A percentile compares a stretch with the other conserved stretches of the same genome.
phyloP scores from a whole-genome alignment of 164 flowering plant species.

The Pachysandra terminalis region DNA sequence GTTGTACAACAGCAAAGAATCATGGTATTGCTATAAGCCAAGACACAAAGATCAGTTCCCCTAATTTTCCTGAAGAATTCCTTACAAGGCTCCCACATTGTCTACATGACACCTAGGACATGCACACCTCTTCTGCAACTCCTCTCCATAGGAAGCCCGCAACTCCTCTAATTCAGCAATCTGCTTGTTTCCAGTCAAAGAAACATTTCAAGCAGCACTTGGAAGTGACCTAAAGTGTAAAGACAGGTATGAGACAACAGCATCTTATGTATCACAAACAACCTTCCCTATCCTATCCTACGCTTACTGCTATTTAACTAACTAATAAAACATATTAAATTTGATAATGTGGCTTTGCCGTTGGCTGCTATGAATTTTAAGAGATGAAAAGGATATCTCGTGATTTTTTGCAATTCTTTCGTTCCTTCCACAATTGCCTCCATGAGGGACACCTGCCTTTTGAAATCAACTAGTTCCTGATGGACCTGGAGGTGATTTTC shows the following conservation, averaged over 20 bases:
- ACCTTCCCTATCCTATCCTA: not conserved
- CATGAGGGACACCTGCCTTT: constrained; percentile 42
- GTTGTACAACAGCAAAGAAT: too few relatives aligned
- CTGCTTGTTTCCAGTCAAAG: constrained; percentile 64
- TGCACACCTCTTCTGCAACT: constrained; percentile 51
- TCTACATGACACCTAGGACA: constrained; percentile 60
- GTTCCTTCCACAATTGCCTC: constrained; percentile 43
- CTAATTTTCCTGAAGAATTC: constrained; percentile 31
- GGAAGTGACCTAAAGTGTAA: not conserved
- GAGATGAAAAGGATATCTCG: constrained; percentile 58
- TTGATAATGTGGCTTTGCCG: too few relatives aligned
- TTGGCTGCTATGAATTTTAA: too few relatives aligned
- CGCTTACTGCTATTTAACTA: not conserved
- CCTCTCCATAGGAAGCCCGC: constrained; percentile 42
- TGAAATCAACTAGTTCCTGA: constrained; percentile 37
- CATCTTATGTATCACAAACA: not conserved
- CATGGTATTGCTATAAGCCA: not conserved
- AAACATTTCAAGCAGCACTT: constrained; percentile 13
- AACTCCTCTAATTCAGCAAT: constrained; percentile 48
- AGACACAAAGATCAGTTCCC: constrained; percentile 13
- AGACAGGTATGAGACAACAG: not conserved
- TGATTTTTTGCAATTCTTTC: constrained; percentile 49
- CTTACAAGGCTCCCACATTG: constrained; percentile 46
- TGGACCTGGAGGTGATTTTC: constrained; percentile 39
- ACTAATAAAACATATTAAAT: not conserved